A percentile compares a stretch with the other conserved stretches of the same genome.
Conservation (phyloP, 768 basidiomycete genomes). For the Omphalotus guepiniiformis region DNA sequence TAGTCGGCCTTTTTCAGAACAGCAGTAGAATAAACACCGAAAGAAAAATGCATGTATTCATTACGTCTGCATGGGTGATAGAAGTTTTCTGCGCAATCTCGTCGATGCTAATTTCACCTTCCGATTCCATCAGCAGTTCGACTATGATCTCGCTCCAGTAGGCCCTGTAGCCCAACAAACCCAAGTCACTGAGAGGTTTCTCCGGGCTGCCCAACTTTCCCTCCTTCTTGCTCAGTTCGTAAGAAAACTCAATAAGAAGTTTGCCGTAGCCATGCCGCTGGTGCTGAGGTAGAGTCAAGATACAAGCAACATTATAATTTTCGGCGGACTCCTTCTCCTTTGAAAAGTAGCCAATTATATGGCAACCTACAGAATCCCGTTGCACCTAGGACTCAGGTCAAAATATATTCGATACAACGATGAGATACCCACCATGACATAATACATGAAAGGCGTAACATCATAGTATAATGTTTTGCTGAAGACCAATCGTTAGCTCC, state of each 20-base stretch:
- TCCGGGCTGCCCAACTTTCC: conserved; percentile 95
- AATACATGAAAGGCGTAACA: conserved; percentile 99
- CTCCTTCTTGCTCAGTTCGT: conserved; percentile 95
- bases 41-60: conserved; percentile 83
- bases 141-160: conserved; percentile 98
- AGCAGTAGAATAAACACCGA: conserved; percentile 4
- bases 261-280: conserved; percentile 96
- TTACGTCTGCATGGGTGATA: conserved; percentile 93
- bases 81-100: conserved; percentile 95
- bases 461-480: conserved; percentile 99
- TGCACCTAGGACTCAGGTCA: conserved; percentile 46
- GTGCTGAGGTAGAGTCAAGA: conserved; percentile 96
- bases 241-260: conserved; percentile 95
- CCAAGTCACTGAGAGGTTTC: conserved; percentile 94
- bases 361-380: conserved; percentile 87
- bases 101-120: conserved; percentile 86
- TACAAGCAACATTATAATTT: conserved; percentile 98
- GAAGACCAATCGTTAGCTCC: conserved; percentile 18
- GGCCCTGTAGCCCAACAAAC: conserved; percentile 87
- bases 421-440: conserved; percentile 77
- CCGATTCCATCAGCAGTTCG: conserved; percentile 75
- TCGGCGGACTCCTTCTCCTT: conserved; percentile 99
- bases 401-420: conserved; percentile 3
- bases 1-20: conserved; percentile 4
- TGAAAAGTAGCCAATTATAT: conserved; percentile 96